Base-by-base conservation (phyloP, 1,139 yeast species). In the Tardiomyces blankii region DNA sequence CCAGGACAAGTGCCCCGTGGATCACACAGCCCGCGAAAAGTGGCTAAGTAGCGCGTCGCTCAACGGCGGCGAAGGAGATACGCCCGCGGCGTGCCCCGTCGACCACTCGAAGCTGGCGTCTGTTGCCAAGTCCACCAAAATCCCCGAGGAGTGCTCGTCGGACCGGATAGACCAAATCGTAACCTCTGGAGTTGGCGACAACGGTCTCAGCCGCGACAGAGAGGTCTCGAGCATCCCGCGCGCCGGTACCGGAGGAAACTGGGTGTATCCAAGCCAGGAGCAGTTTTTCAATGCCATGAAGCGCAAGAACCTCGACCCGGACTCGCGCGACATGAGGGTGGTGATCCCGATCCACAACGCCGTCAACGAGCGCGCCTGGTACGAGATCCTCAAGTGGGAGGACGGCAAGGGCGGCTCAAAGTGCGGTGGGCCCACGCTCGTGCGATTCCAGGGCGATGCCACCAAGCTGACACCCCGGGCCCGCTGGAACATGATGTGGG, bases 191-290 rank as follows among this genome's bases (percentile, higher is more conserved):
- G 43, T 48, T 25, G 44, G 48, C 18, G 51, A 55, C 40, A 30
- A 40, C 42, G 44, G 41, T 63, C 48, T 75, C 74, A 8, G 77
- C 71, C 53, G 70, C 66, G 88, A 82, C 1, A 69, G 97, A 52
- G 91, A 81, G 55, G 67, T 85, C 12, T 82, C 94, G 19, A 76
- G 94, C 1, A 89, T 89, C 44, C 97, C 97, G 35, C 71, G 96
- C 45, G 82, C 94, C 0, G 77, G 77, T 2, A 59, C 71, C 1
- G 61, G 70, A 19, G 66, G 68, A 2, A 83, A 88, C 67, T 91
- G 98, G 98, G 75, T 91, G 1, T 91, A 91, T 60, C 98, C 98
- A 9, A 84, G 95, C 1, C 95, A 91, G 62, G 86, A 86, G 62
- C 97, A 89, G 68, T 91, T 91, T 60, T 91, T 72, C 62, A 93